Percentiles rank a stretch among this genome's conserved stretches.
Evolutionary conservation across 2,329 filamentous ascomycete genomes (phyloP).

Genomic region (Calonectria hongkongensis): DNA sequence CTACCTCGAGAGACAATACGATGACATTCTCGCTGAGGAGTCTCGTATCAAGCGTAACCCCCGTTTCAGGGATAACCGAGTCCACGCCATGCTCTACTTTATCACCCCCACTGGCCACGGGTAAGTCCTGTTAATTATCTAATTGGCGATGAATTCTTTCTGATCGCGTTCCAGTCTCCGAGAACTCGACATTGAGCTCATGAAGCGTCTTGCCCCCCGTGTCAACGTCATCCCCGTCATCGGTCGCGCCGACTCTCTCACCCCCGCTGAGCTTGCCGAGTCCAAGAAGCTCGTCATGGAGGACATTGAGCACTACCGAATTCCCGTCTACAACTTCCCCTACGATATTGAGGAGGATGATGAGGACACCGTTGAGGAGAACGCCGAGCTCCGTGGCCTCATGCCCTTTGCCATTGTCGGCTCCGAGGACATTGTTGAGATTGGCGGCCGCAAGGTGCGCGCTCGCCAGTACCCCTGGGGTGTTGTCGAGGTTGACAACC

Average conservation of each 20-base stretch:
- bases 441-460: conserved; percentile 92
- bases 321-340: conserved; percentile 99
- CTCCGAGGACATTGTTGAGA: conserved; percentile 95
- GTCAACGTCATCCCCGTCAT: conserved; percentile 99
- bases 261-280: conserved; percentile 95
- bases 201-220: conserved; percentile 98
- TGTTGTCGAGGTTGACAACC: conserved; percentile 99
- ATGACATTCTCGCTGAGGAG: conserved; percentile 99
- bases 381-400: conserved; percentile 95
- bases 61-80: conserved; percentile 98
- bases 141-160: background rate
- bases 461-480: conserved; percentile 99
- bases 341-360: conserved; percentile 99
- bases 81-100: conserved; percentile 98
- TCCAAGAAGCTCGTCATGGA: conserved; percentile 99
- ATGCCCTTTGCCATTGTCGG: conserved; percentile 99
- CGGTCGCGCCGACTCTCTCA: conserved; percentile 97
- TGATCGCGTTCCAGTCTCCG: conserved; percentile 79
- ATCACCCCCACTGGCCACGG: conserved; percentile 98
- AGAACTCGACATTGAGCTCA: conserved; percentile 99
- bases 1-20: conserved; percentile 99
- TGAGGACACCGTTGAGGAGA: conserved; percentile 99
- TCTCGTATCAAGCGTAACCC: conserved; percentile 99
- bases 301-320: conserved; percentile 99
- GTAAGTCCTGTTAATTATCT: conserved; percentile 67